Base-by-base conservation (phyloP, 306 rosid genomes). In the Vicia faba region DNA sequence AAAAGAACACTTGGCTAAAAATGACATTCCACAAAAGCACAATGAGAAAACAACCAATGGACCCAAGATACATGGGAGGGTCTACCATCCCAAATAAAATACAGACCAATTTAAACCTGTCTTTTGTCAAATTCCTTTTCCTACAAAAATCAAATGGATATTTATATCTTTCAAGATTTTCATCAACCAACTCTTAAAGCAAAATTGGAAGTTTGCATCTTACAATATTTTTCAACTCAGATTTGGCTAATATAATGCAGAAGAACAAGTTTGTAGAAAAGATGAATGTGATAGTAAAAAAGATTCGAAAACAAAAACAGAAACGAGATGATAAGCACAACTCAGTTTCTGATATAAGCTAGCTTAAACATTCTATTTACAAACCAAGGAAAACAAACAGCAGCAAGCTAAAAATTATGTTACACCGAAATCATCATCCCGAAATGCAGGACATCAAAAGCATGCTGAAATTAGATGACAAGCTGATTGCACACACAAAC, bases 401-500 rank as follows among this genome's bases (percentile, higher is more conserved):
- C 38, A 28, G 18, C 61, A 55, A 7, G 11, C 19, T 55, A 55
- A 55, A 55, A 26, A 13, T 65, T 71, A 64, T 57, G 70, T 55
- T 72, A 65, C 76, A 73, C 70, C 9, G 39, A 20, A 73, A 80
- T 81, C 82, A 80, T 35, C 77, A 83, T 35, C 75, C 71, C 71
- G 80, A 71, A 62, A 64, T 79, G 78, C 66, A 49, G 69, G 65
- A 75, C 78, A 82, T 71, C 63, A 69, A 77, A 46, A 72, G 73
- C 77, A 76, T 59, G 68, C 61, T 56, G 72, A 77, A 65, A 70
- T 53, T 67, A 81, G 74, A 79, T 54, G 76, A 73, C 67, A 60
- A 69, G 49, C 61, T 23, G 15, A 53, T 44, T 78, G 8, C 31
- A 70, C 70, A 75, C 78, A 56, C 57, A 79, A 65, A 74, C 48